Conservation (phyloP, 768 basidiomycete species). For the Podaxis sp. region DNA sequence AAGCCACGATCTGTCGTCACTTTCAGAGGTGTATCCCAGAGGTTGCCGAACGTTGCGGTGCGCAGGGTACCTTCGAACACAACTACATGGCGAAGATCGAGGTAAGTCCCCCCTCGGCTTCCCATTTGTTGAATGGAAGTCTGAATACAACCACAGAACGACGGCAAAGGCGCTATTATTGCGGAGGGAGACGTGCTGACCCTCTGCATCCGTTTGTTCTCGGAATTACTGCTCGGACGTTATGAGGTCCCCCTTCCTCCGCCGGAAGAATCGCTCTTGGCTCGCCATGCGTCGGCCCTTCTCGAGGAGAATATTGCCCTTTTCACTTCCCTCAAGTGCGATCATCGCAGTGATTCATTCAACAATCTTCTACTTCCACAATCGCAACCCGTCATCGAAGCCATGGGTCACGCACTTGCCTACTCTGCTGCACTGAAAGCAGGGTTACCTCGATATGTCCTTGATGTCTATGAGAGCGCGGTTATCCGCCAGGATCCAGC, state of each 20-base stretch:
- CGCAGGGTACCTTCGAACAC: slow-evolving; percentile 64
- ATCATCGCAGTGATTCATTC: slow-evolving; percentile 52
- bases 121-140: slow-evolving; percentile 12
- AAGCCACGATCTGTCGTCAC: slow-evolving; percentile 55
- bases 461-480: slow-evolving; percentile 56
- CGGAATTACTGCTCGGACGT: slow-evolving; percentile 57
- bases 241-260: slow-evolving; percentile 53
- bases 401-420: slow-evolving; percentile 64
- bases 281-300: slow-evolving; percentile 46
- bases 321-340: slow-evolving; percentile 34
- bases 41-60: slow-evolving; percentile 65
- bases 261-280: slow-evolving; percentile 50
- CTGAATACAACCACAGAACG: slow-evolving; percentile 31
- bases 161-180: slow-evolving; percentile 58
- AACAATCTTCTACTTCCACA: slow-evolving; percentile 57
- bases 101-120: slow-evolving; percentile 29
- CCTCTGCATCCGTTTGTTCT: slow-evolving; percentile 54
- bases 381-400: slow-evolving; percentile 51
- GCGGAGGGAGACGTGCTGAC: slow-evolving; percentile 56
- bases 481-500: slow-evolving; percentile 54
- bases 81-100: slow-evolving; percentile 60
- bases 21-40: slow-evolving; percentile 50
- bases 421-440: slow-evolving; percentile 51
- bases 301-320: slow-evolving; percentile 46
- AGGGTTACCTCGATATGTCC: slow-evolving; percentile 44